Evolutionary conservation across 441 rosid species (phyloP), one percentile per base, ranked within the genome.

Genomic region (Euphorbia celastroides): DNA sequence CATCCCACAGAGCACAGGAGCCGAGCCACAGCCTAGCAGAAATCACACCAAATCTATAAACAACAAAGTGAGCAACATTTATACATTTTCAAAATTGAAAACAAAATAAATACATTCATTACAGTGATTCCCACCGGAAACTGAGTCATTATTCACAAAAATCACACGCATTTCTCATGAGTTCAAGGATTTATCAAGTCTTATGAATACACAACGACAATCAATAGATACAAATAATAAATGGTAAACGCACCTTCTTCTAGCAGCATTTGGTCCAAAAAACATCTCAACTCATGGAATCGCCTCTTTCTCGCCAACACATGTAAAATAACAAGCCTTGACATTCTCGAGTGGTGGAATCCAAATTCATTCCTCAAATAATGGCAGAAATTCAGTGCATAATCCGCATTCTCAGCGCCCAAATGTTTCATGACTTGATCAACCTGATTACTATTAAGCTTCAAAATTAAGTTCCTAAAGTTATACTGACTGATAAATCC

Each of bases 1-100:
- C 66, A 83, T 60, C 73, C 88, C 81, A 71, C 88, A 87, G 36
- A 91, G 77, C 32, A 50, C 71, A 71, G 77, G 72, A 56, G 96
- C 86, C n/a, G 96, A 87, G 28, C 84, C 90, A 65, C 80, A 73
- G 74, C 96, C 96, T 91, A 81, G 56, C 71, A 77, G 65, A 73
- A 81, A 71, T 75, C 79, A 80, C 61, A 66, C 62, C 64, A 80
- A 74, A 71, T 75, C 82, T 61, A 71, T 77, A 77, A 77, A 77
- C 71, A 70, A 64, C 58, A 68, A 75, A 68, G 32, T 73, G 62
- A 78, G 78, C 57, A 75, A 65, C 68, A 74, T 25, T 70, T 23
- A 67, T 36, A 74, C 31, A 19, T 12, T 25, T 42, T 28, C 20
- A 13, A 34, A 19, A 57, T 14, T 5, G 10, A 16, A 50, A 64